Evolutionary conservation across 495 filamentous ascomycete genomes (phyloP), one percentile per base, ranked within the genome.

Genomic region (Penicillium salamii): DNA sequence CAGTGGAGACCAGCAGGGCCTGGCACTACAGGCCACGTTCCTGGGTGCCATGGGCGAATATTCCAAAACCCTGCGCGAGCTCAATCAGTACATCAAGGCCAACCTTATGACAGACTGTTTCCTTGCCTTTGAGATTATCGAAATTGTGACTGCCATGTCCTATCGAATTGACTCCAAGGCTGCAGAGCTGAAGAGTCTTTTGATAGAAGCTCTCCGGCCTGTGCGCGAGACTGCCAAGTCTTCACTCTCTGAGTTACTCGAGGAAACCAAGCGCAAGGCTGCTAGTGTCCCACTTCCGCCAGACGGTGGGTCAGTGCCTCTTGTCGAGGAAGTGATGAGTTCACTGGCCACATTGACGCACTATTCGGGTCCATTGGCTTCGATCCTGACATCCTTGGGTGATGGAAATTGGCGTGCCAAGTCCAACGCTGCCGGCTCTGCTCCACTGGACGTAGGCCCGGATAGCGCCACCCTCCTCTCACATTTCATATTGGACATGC

Each of bases 41-140:
- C 81, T 86, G 47, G 70, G 78, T 17, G 77, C 91, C 21, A 78
- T 97, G 57, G 77, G 79, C 1, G 89, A 95, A 52, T 86, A 97
- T 60, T 81, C 87, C 20, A 83, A 89, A 57, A 97, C 95, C 0
- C 68, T 99, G 21, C 81, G 85, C 11, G 93, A 97, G 55, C 75
- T 99, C 19, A 96, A 97, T 65, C 77, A 81, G 29, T 91, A 96
- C 62, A 91, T 97, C 64, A 87, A 87, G 62, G 65, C 79, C 24
- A 90, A 96, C 61, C 74, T 97, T 33, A 84, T 81, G 57, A 97
- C 91, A 1, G 93, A 99, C 68, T 96, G 95, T 70, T 99, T 88
- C 63, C 79, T 99, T 19, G 91, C 90, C 3, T 99, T 95, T 63
- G 93, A 99, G 62, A 91, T 97, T 45, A 87, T 96, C 36, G 92